Evolutionary conservation across 805 yeast genomes (phyloP), one percentile per base, ranked within the genome.

Genomic region (Candida easanensis): DNA sequence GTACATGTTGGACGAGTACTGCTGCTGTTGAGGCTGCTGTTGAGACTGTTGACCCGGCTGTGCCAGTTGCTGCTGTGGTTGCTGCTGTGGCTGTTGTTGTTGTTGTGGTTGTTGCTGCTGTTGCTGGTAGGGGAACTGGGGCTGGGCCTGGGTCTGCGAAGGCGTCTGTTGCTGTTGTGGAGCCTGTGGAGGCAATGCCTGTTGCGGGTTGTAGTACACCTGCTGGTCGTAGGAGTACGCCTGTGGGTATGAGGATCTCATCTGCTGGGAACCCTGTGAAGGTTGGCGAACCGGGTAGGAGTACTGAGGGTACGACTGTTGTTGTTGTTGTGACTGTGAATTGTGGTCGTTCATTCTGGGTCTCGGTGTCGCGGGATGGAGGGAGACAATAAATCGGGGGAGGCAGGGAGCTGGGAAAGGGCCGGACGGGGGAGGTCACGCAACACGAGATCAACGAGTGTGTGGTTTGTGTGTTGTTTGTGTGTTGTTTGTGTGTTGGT

Each of bases 261-360:
- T n/a, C 36, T 19, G 36, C 17, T 15, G 17, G 17, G 21, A 22
- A 8, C 18, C 13, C 21, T 36, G 39, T 11, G 32, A 36, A 17
- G 25, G 25, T 25, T 30, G 33, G 35, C 36, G 34, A 4, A 18
- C 22, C 21, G 17, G 42, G 25, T 8, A 22, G 10, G 25, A 22
- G 25, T 22, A 22, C 25, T 22, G 25, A 22, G 25, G 25, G 25
- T 22, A 22, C 25, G 25, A 7, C 31, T 41, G 45, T 33, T 26
- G 45, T 5, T 33, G 39, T 21, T 42, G 49, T 18, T 41, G 46
- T 25, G 20, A 36, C 33, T 50, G 56, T 25, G 21, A 36, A 39
- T 20, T 44, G 40, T 45, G 44, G 31, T 40, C 39, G 30, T 28
- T 33, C 38, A 20, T 33, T 15, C 7, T 14, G 18, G 30, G n/a